A percentile compares a stretch with the other conserved stretches of the same genome.
phyloP scores from a whole-genome alignment of 2,329 filamentous ascomycete genomes.

The Fusarium piperis region DNA sequence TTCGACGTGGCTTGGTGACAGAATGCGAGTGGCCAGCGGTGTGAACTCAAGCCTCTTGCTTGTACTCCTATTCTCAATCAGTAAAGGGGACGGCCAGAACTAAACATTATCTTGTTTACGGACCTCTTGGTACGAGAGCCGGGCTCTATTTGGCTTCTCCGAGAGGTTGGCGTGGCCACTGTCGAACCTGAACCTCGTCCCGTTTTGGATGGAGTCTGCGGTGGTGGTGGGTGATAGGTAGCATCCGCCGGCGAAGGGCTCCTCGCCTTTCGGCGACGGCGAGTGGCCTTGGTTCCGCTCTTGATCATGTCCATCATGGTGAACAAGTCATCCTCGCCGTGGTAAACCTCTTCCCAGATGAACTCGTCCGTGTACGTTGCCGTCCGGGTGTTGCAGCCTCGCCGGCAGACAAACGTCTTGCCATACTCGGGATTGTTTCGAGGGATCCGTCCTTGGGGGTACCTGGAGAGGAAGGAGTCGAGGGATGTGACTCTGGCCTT shows the following conservation, averaged over 20 bases:
- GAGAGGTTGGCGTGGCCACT: constrained; percentile 46
- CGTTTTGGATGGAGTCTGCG: constrained; percentile 52
- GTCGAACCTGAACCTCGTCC: constrained; percentile 36
- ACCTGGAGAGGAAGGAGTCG: constrained; percentile 71
- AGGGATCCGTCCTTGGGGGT: constrained; percentile 80
- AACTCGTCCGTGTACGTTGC: constrained; percentile 94
- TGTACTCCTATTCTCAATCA: constrained; percentile 45
- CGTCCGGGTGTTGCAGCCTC: constrained; percentile 89
- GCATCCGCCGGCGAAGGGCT: constrained; percentile 46
- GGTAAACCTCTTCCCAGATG: constrained; percentile 86
- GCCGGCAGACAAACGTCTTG: constrained; percentile 88
- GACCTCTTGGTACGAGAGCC: constrained; percentile 48
- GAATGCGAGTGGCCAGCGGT: constrained; percentile 85
- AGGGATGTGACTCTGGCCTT: constrained; percentile 84
- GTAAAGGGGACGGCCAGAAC: not conserved
- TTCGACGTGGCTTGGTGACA: constrained; percentile 79
- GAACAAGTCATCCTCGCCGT: constrained; percentile 70
- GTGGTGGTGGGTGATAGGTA: constrained; percentile 46
- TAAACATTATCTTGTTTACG: not conserved
- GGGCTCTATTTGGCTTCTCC: constrained; percentile 43
- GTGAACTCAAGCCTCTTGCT: constrained; percentile 90
- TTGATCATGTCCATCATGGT: constrained; percentile 74
- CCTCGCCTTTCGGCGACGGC: constrained; percentile 44
- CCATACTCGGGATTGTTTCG: constrained; percentile 78
- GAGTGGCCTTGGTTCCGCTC: constrained; percentile 75